Conservation (phyloP, 1,139 yeast species). For the Dujonia santamariae region DNA sequence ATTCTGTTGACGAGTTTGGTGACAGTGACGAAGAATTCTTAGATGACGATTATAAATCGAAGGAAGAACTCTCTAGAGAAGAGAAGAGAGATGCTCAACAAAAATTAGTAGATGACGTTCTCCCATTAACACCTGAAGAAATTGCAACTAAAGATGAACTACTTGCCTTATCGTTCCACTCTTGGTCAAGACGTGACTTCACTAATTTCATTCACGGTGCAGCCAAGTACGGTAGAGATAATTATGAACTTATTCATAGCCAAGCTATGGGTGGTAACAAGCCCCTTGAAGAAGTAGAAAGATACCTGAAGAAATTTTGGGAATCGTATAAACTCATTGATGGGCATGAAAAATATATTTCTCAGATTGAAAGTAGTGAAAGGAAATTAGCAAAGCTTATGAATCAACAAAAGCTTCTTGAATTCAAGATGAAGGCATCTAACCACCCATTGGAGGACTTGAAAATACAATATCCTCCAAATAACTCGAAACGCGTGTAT, state of each 20-base stretch:
- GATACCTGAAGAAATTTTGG: slow-evolving; percentile 77
- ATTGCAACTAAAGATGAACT: slow-evolving; percentile 57
- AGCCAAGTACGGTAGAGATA: slow-evolving; percentile 75
- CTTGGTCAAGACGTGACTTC: slow-evolving; percentile 89
- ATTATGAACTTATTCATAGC: slow-evolving; percentile 54
- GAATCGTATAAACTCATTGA: slow-evolving; percentile 65
- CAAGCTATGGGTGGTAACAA: slow-evolving; percentile 61
- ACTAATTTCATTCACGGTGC: slow-evolving; percentile 78
- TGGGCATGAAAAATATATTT: slow-evolving; percentile 79
- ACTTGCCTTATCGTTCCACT: slow-evolving; percentile 63
- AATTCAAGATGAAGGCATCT: slow-evolving; percentile 58
- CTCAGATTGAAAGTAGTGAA: slow-evolving; percentile 89
- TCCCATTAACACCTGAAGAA: slow-evolving; percentile 77
- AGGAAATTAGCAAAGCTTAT: slow-evolving; percentile 64
- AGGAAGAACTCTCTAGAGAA: slow-evolving; percentile 35
- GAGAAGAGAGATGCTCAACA: slow-evolving; percentile 54
- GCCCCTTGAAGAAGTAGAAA: slow-evolving; percentile 62
- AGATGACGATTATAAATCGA: slow-evolving; percentile 40
- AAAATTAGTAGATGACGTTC: slow-evolving; percentile 62
- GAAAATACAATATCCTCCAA: slow-evolving; percentile 82
- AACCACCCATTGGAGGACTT: slow-evolving; percentile 75
- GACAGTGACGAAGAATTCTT: slow-evolving; percentile 57
- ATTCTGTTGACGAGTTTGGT: slow-evolving; percentile 52
- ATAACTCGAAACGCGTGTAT: slow-evolving; percentile 81
- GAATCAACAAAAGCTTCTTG: slow-evolving; percentile 65